Conservation (phyloP, 2,329 filamentous ascomycete species). For the Colletotrichum sp. region DNA sequence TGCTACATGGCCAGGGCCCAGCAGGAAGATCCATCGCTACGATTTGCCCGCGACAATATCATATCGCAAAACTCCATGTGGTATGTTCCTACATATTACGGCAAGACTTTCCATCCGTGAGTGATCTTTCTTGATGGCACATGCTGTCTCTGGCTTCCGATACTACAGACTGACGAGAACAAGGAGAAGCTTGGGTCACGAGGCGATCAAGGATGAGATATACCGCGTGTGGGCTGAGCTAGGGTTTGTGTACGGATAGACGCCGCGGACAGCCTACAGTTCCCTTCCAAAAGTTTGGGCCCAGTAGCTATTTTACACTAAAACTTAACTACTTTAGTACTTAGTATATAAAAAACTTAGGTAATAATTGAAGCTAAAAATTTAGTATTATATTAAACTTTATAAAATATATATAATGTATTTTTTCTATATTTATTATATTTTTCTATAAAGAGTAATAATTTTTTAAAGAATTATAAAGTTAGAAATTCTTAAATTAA, state of each 20-base stretch:
- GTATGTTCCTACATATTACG: conserved; percentile 52
- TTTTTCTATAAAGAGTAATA: too few species aligned
- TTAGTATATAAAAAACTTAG: too few species aligned
- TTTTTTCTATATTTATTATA: too few species aligned
- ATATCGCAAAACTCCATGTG: conserved; percentile 42
- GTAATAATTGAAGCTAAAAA: too few species aligned
- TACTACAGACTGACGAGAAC: conserved; percentile 2
- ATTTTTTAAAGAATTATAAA: too few species aligned
- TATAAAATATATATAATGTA: too few species aligned
- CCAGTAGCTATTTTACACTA: too few species aligned
- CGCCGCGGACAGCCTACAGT: background rate
- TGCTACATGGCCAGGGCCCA: conserved; percentile 50
- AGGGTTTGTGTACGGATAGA: background rate
- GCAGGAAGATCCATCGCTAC: conserved; percentile 37
- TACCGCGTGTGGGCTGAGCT: conserved; percentile 9
- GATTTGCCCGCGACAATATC: conserved; percentile 29
- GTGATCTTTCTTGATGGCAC: background rate
- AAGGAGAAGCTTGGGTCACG: conserved; percentile 20
- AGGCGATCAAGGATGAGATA: conserved; percentile 22
- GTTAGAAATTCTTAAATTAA: too few species aligned
- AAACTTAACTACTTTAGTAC: too few species aligned
- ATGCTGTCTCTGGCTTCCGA: background rate
- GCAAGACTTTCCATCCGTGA: conserved; percentile 51
- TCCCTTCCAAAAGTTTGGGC: too few species aligned
- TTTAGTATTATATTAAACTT: too few species aligned